Evolutionary conservation across 805 yeast genomes (phyloP).

Genomic region (Ogataea haglerorum): DNA sequence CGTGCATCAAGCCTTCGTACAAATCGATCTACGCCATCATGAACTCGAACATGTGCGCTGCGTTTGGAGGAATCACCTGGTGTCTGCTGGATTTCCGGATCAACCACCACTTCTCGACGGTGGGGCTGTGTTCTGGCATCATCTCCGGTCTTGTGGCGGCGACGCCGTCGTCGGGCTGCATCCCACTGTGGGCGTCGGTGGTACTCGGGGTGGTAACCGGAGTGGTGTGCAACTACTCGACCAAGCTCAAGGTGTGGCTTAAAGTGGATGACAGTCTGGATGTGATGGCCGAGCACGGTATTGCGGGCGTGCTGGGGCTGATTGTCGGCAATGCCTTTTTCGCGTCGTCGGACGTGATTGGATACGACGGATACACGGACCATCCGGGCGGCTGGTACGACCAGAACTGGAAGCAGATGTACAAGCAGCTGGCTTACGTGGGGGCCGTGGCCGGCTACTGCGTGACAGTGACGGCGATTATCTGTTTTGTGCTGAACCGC

Average conservation of each 20-base stretch:
- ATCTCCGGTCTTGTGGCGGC: constrained; percentile 97
- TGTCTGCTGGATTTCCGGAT: constrained; percentile 83
- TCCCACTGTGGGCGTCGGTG: constrained; percentile 89
- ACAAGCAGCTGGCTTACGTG: constrained; percentile 82
- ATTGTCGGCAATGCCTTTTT: constrained; percentile 79
- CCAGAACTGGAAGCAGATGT: constrained; percentile 87
- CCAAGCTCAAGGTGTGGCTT: constrained; percentile 77
- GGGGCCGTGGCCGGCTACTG: constrained; percentile 73
- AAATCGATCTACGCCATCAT: constrained; percentile 85
- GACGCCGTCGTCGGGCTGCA: constrained; percentile 89
- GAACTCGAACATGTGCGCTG: constrained; percentile 89
- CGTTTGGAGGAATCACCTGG: constrained; percentile 91
- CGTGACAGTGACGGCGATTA: constrained; percentile 68
- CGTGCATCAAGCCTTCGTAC: constrained; percentile 77
- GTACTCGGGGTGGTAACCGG: constrained; percentile 81
- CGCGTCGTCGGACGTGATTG: constrained; percentile 83
- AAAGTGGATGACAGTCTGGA: constrained; percentile 91
- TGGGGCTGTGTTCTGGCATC: constrained; percentile 92
- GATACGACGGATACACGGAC: constrained; percentile 81
- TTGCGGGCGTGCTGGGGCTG: constrained; percentile 90
- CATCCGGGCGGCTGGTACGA: constrained; percentile 92
- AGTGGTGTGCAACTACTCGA: constrained; percentile 81
- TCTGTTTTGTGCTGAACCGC: constrained; percentile 68
- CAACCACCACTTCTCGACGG: constrained; percentile 90
- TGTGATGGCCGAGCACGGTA: constrained; percentile 97